A percentile compares a stretch with the other conserved stretches of the same genome.
Conservation (phyloP, 2,329 filamentous ascomycete genomes). For the Cryphonectria japonica region DNA sequence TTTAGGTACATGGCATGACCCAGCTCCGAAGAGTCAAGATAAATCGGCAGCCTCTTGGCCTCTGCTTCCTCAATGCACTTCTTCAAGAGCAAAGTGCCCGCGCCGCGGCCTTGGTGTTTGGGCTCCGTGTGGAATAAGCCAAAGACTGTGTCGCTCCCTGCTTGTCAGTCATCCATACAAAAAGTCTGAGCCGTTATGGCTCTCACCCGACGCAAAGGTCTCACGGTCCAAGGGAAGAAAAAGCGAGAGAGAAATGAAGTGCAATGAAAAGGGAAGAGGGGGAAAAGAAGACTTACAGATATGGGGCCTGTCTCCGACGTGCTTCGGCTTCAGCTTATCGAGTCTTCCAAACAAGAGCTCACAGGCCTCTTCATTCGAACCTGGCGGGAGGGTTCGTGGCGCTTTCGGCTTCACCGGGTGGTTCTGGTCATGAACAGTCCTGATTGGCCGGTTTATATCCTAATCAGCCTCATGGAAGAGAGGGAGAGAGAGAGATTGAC, state of each 20-base stretch:
- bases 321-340: conserved; percentile 27
- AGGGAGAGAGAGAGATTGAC: neutral
- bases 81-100: conserved; percentile 43
- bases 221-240: neutral
- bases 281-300: conserved; percentile 35
- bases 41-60: conserved; percentile 39
- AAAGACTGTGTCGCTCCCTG: conserved; percentile 37
- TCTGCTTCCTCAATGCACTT: conserved; percentile 44
- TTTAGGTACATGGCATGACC: conserved; percentile 44
- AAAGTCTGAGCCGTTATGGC: neutral
- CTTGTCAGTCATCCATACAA: neutral
- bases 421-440: conserved; percentile 25
- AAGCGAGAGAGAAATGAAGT: no score
- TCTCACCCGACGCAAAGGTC: neutral
- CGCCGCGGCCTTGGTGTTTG: conserved; percentile 46
- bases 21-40: conserved; percentile 43
- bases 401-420: conserved; percentile 31
- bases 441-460: neutral
- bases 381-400: conserved; percentile 33
- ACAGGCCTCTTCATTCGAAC: conserved; percentile 39
- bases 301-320: conserved; percentile 34
- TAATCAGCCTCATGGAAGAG: neutral
- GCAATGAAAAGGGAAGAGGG: no score
- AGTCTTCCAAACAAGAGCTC: conserved; percentile 38
- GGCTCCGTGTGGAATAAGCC: conserved; percentile 46